A percentile compares a stretch with the other conserved stretches of the same genome.
These are phyloP conservation scores for Candida xyloterini DNA, from an alignment of 805 yeast species.

Conservation along the genomic window DNA sequence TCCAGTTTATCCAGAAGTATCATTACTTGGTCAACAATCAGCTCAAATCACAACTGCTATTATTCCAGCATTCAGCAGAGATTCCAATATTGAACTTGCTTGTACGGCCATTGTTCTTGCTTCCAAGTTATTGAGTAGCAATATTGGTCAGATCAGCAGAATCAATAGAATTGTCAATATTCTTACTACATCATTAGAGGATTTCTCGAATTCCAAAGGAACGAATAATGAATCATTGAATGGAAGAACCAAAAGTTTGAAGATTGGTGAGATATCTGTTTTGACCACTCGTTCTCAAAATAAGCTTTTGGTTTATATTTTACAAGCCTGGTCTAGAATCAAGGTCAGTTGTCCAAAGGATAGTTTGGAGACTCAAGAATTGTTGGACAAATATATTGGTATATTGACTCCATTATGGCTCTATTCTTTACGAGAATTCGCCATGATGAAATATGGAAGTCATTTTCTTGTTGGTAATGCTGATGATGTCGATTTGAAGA, in stretches of 20 bases:
- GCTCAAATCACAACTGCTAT: constrained; percentile 91
- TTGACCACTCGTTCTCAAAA: constrained; percentile 44
- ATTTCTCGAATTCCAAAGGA: constrained; percentile 36
- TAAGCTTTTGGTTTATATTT: constrained; percentile 55
- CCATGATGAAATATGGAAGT: constrained; percentile 56
- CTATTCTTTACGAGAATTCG: constrained; percentile 67
- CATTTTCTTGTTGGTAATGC: constrained; percentile 33
- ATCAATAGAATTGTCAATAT: constrained; percentile 59
- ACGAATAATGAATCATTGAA: constrained; percentile 20
- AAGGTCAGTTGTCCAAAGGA: constrained; percentile 32
- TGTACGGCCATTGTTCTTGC: constrained; percentile 74
- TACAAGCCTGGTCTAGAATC: constrained; percentile 73
- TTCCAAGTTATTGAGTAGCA: constrained; percentile 70
- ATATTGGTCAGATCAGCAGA: constrained; percentile 46
- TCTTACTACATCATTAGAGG: constrained; percentile 64
- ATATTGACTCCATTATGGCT: constrained; percentile 78
- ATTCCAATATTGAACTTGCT: constrained; percentile 70
- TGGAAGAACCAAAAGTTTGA: constrained; percentile 34
- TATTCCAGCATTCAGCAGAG: constrained; percentile 77
- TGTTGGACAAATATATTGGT: constrained; percentile 55
- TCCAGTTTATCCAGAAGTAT: constrained; percentile 66
- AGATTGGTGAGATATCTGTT: constrained; percentile 55
- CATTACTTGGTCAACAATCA: constrained; percentile 85
- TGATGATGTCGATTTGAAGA: constrained; percentile 43
- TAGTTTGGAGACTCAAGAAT: constrained; percentile 45